Evolutionary conservation across 352 stramenopile species (phyloP), one percentile per base, ranked within the genome.

Genomic region (Pythium phragmiticola): DNA sequence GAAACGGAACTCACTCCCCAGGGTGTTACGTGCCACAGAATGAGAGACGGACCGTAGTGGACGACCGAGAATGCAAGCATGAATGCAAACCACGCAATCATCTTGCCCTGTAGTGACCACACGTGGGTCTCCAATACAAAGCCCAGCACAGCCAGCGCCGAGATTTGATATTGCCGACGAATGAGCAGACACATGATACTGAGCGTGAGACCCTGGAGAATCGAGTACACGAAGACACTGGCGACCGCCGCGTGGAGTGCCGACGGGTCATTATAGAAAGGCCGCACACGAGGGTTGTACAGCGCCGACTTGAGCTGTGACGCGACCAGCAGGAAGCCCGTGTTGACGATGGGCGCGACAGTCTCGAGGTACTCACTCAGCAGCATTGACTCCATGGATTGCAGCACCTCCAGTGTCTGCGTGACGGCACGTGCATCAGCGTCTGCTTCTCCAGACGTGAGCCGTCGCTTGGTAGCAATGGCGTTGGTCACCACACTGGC

Each of bases 221-320:
- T 23, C 47, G 17, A 5, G 30, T 46, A 48, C 4, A 52, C 5
- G n/a, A 23, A 0, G 3, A 46, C 17, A 7, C 28, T 41, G 12
- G 73, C 28, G 2, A 78, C 77, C 0, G 70, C 69, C n/a, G 81
- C 48, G 7, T 74, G 68, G 4, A 78, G 78, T 57, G 84, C 69
- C 7, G 78, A 6, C 7, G 2, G 2, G 7, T 30, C 28, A 33
- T 73, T 77, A 55, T 86, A 84, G 54, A 89, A 89, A 11, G 76
- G 68, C 5, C 87, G 42, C 33, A 92, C 62, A 51, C 88, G 86
- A 2, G 49, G 17, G 30, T 90, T 76, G 12, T 72, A 55, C 36
- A 88, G 78, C 19, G 78, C 74, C 17, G 83, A 57, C n/a, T 4
- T 19, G 4, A 61, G 41, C 34, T 61, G 51, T 7, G 51, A 37